Percentiles rank a stretch among this genome's conserved stretches.
Evolutionary conservation across 805 yeast species (phyloP).

Genomic region (Suhomyces sp.): DNA sequence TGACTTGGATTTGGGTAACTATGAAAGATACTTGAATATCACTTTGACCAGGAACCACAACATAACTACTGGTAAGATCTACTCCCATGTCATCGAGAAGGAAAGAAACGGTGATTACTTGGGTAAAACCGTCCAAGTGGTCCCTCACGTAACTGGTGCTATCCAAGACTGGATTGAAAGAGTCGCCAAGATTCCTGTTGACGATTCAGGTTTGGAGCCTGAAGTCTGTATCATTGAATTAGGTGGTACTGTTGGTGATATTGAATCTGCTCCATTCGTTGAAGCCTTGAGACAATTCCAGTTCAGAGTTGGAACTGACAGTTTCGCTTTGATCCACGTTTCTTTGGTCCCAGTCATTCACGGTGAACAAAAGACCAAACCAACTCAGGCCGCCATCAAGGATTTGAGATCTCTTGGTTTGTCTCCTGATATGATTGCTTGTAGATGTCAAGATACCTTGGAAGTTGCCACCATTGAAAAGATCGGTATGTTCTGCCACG

Average conservation of each 20-base stretch:
- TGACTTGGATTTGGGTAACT: constrained; percentile 95
- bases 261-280: constrained; percentile 97
- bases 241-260: constrained; percentile 99
- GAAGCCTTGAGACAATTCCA: constrained; percentile 99
- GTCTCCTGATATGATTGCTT: constrained; percentile 95
- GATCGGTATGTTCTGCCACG: constrained; percentile 98
- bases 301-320: constrained; percentile 91
- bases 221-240: constrained; percentile 95
- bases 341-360: constrained; percentile 96
- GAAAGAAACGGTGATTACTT: constrained; percentile 96
- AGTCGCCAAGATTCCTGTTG: constrained; percentile 90
- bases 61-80: constrained; percentile 97
- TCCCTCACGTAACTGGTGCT: constrained; percentile 95
- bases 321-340: constrained; percentile 94
- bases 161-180: constrained; percentile 98
- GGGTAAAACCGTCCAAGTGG: constrained; percentile 99
- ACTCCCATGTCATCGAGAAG: constrained; percentile 86
- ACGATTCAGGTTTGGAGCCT: constrained; percentile 80
- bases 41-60: constrained; percentile 93
- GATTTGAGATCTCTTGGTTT: constrained; percentile 94
- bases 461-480: constrained; percentile 86
- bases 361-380: constrained; percentile 98
- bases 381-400: constrained; percentile 98
- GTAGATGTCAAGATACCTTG: constrained; percentile 86
- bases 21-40: constrained; percentile 93